Percentiles rank a stretch among this genome's conserved stretches.
Evolutionary conservation across 2,329 filamentous ascomycete genomes (phyloP).

Genomic region (Penicillium sclerotigenum): DNA sequence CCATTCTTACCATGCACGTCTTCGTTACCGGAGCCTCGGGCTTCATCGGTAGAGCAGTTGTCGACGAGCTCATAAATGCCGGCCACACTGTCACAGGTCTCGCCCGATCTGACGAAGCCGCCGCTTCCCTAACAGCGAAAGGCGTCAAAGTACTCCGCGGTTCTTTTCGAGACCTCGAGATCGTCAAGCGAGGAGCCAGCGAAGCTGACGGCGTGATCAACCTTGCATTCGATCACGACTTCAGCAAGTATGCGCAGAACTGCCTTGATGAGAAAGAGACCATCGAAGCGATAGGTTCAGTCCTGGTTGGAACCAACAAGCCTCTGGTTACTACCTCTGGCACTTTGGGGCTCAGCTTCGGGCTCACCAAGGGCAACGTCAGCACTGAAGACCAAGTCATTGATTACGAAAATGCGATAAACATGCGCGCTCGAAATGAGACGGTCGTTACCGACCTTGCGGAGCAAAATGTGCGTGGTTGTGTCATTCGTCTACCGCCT

Average conservation of each 20-base stretch:
- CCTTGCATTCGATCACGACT: slow-evolving; percentile 45
- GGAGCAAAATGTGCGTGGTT: slow-evolving; percentile 31
- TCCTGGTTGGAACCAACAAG: slow-evolving; percentile 31
- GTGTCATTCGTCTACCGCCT: slow-evolving; percentile 41
- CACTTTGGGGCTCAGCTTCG: slow-evolving; percentile 27
- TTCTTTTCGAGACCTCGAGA: slow-evolving; percentile 35
- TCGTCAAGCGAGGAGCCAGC: slow-evolving; percentile 33
- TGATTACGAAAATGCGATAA: slow-evolving; percentile 13
- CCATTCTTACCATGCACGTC: slow-evolving; percentile 13
- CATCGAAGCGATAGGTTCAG: slow-evolving; percentile 37
- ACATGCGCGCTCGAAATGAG: slow-evolving; percentile 26
- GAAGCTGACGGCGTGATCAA: slow-evolving; percentile 42
- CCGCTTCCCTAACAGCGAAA: slow-evolving; percentile 26
- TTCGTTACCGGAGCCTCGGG: slow-evolving; percentile 44
- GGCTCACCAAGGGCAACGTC: slow-evolving; percentile 22
- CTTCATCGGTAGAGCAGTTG: slow-evolving; percentile 43
- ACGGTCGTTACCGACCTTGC: slow-evolving; percentile 17
- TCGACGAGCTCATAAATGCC: slow-evolving; percentile 37
- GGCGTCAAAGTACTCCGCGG: slow-evolving; percentile 38
- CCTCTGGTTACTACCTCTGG: slow-evolving; percentile 41
- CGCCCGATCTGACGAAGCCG: slow-evolving; percentile 35
- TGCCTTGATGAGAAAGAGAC: slow-evolving; percentile 34
- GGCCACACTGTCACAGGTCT: slow-evolving; percentile 46
- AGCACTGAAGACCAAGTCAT: slow-evolving; percentile 31
- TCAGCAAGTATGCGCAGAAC: slow-evolving; percentile 32